Evolutionary conservation across 352 stramenopile species (phyloP).

Genomic region (Phytophthora citricola): DNA sequence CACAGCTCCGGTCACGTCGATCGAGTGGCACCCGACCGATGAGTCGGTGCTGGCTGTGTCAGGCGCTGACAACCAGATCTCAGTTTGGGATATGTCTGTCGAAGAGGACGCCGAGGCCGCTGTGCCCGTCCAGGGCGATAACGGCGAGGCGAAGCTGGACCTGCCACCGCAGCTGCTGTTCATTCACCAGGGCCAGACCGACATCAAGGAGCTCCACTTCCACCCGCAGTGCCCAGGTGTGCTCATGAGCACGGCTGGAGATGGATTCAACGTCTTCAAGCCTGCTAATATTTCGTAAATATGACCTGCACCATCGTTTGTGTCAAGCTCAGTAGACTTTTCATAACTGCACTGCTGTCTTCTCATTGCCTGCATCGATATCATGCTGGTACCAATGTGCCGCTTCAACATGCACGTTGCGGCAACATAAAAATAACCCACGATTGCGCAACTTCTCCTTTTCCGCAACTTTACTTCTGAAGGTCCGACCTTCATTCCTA

Average conservation of each 20-base stretch:
- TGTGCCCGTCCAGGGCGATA: constrained; percentile 47
- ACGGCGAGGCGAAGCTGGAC: constrained; percentile 77
- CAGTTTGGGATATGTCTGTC: constrained; percentile 99
- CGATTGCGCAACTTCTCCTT: constrained; percentile 1
- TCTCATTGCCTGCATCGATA: neutral
- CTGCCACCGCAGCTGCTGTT: constrained; percentile 99
- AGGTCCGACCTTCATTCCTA: constrained; percentile 7
- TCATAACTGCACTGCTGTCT: neutral
- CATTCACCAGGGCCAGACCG: constrained; percentile 98
- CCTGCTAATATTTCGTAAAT: constrained; percentile 93
- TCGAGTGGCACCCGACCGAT: constrained; percentile 99
- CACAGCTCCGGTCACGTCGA: constrained; percentile 96
- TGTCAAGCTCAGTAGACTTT: constrained; percentile 24
- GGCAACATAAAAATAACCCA: neutral
- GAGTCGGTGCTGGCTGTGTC: constrained; percentile 97
- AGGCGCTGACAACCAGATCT: constrained; percentile 96
- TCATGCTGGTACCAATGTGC: neutral
- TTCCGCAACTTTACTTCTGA: constrained; percentile 1
- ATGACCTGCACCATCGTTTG: constrained; percentile 25
- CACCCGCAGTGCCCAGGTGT: constrained; percentile 98
- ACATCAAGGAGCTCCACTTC: constrained; percentile 99
- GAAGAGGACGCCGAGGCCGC: constrained; percentile 95
- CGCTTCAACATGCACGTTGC: constrained; percentile 3
- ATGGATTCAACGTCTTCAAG: constrained; percentile 99
- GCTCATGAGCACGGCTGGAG: constrained; percentile 96